Base-by-base conservation (phyloP, 2,329 filamentous ascomycete genomes). In the Alternaria alternata region DNA sequence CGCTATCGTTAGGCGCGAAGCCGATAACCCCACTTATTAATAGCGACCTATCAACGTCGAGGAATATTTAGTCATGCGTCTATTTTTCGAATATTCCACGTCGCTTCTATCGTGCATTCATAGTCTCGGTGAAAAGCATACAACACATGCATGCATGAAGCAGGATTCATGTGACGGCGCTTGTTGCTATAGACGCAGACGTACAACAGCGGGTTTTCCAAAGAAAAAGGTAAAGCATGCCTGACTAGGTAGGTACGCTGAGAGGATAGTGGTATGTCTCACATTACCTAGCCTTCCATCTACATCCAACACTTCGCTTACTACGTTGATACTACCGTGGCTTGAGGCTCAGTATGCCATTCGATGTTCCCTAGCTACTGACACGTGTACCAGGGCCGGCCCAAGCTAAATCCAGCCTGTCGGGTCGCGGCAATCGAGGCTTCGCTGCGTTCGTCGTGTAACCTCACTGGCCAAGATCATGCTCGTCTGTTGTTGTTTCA, bases 1-100 rank as follows among this genome's bases (percentile, higher is more conserved):
- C 46, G 51, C 61, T 64, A 65, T 63, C 63, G 54, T 58, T 70
- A 67, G 56, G 62, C 67, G 64, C 65, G 51, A 57, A 59, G 53
- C 60, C 63, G 64, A 66, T 55, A 59, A 51, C 57, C 48, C 57
- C 57, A 44, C 57, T 58, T 63, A 67, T 59, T 55, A 61, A 58
- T 64, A 63, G 66, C 46, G 26, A 9, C 61, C 57, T 57, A 68
- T 60, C 47, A 57, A 12, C 36, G n/a, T 28, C 26, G 28, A 47
- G 26, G 18, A 58, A 55, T 49, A 61, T 49, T 44, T 43, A 54
- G 57, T 53, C 46, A 44, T 54, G 52, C 57, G 41, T 58, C 60
- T 58, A 59, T 58, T 54, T 46, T 52, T 30, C 49, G 48, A 54
- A 43, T 36, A 56, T 47, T 54, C 41, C 42, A 48, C 32, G 38